Evolutionary conservation across 2,329 filamentous ascomycete species (phyloP).

Genomic region (Aspergillus terreus): DNA sequence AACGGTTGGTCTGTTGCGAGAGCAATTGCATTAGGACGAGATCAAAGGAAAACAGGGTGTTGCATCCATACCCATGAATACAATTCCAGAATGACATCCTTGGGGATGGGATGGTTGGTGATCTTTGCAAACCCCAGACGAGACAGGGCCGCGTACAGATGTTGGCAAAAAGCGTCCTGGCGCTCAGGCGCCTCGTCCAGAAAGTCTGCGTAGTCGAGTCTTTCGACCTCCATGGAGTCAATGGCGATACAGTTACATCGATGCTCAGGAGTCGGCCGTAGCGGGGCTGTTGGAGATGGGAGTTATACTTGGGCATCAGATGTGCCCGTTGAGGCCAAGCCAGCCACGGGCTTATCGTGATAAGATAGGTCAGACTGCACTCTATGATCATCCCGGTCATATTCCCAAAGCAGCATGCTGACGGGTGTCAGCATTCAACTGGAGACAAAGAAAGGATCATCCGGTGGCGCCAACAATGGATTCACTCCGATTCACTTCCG

Average conservation of each 20-base stretch:
- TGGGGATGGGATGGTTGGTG: background rate
- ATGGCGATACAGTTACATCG: background rate
- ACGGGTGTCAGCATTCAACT: no score
- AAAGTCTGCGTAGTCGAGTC: background rate
- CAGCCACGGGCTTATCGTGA: no score
- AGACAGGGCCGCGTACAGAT: background rate
- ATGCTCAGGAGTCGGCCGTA: background rate
- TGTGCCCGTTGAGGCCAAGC: no score
- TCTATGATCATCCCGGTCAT: no score
- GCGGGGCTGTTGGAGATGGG: background rate
- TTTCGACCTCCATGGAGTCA: background rate
- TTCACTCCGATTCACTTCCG: no score
- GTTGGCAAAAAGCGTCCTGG: background rate
- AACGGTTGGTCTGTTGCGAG: conserved; percentile 8
- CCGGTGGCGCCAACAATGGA: no score
- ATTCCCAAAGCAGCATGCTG: no score
- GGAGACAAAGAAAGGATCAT: no score
- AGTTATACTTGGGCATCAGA: no score
- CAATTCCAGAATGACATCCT: background rate
- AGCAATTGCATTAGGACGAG: no score
- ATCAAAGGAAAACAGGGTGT: no score
- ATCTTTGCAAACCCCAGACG: background rate
- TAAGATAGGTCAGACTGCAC: no score
- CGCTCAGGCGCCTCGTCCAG: background rate
- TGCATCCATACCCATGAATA: background rate